These are phyloP conservation scores for Yamadazyma jaroonii DNA, from an alignment of 1,139 yeast genomes.

Conservation along the genomic window DNA sequence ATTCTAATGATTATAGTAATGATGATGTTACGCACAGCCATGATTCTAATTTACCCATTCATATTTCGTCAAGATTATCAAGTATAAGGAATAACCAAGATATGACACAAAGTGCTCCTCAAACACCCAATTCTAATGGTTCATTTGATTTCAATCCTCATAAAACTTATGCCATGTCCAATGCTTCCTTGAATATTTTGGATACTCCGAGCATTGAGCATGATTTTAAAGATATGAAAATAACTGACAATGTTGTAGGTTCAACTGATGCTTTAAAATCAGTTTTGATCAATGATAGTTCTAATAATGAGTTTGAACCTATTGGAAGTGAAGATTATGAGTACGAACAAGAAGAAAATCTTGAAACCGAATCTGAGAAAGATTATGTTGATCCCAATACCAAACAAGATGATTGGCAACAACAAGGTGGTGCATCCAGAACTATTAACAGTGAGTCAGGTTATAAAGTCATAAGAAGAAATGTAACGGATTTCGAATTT, in stretches of 20 bases:
- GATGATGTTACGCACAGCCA: not conserved
- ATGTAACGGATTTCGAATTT: constrained; percentile 83
- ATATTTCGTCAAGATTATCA: constrained; percentile 30
- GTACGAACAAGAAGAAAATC: constrained; percentile 2
- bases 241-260: constrained; percentile 8
- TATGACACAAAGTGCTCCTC: constrained; percentile 26
- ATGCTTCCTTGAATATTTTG: constrained; percentile 38
- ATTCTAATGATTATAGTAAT: not conserved
- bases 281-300: constrained; percentile 9
- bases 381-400: constrained; percentile 6
- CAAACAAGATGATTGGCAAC: constrained; percentile 25
- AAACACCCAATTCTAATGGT: constrained; percentile 24
- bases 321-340: not conserved
- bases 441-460: constrained; percentile 19
- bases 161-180: constrained; percentile 25
- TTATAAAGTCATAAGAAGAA: constrained; percentile 43
- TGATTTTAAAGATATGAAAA: constrained; percentile 14
- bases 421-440: constrained; percentile 38
- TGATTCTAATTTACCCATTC: constrained; percentile 17
- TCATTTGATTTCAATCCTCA: constrained; percentile 28
- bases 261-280: constrained; percentile 14
- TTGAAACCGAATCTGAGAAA: not conserved
- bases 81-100: constrained; percentile 20
- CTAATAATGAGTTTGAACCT: not conserved
- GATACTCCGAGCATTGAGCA: constrained; percentile 27